phyloP scores from a whole-genome alignment of 2,329 filamentous ascomycete species.

The Furcasterigmium sp. region DNA sequence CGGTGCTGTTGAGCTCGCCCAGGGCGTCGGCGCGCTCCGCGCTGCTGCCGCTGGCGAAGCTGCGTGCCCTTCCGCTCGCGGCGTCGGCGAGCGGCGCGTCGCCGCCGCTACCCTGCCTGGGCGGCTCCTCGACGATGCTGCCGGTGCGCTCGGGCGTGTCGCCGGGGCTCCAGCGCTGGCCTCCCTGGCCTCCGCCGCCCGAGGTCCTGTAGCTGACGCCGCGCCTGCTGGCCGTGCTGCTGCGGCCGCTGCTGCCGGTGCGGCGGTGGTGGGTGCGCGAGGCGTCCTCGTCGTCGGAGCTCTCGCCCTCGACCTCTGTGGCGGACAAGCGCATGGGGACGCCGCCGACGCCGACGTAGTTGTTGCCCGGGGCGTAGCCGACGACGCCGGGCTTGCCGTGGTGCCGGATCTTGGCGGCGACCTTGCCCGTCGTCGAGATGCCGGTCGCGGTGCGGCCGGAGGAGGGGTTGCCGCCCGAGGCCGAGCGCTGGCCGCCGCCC shows the following conservation, averaged over 20 bases:
- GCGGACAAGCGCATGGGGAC: slow-evolving; percentile 90
- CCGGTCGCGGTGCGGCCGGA: slow-evolving; percentile 56
- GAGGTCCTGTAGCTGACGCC: slow-evolving; percentile 46
- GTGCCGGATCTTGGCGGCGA: slow-evolving; percentile 82
- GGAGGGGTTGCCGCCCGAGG: slow-evolving; percentile 41
- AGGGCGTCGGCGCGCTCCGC: slow-evolving; percentile 57
- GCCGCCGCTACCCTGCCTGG: slow-evolving; percentile 24
- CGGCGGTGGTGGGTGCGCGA: slow-evolving; percentile 54
- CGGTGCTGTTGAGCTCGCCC: slow-evolving; percentile 41
- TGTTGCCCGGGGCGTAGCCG: slow-evolving; percentile 71
- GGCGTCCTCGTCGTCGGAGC: slow-evolving; percentile 69
- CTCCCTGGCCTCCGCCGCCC: slow-evolving; percentile 35
- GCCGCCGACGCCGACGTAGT: slow-evolving; percentile 69
- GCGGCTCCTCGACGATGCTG: slow-evolving; percentile 43
- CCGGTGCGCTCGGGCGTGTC: slow-evolving; percentile 51
- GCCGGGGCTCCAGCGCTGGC: slow-evolving; percentile 44
- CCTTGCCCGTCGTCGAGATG: slow-evolving; percentile 56
- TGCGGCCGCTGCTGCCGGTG: slow-evolving; percentile 71
- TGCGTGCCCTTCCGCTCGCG: slow-evolving; percentile 42
- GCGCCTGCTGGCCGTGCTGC: slow-evolving; percentile 48
- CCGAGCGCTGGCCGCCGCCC: slow-evolving; percentile 41
- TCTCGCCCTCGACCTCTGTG: slow-evolving; percentile 89
- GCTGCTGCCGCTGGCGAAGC: slow-evolving; percentile 51
- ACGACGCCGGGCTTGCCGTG: slow-evolving; percentile 75
- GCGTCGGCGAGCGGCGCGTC: slow-evolving; percentile 21